Base-by-base conservation (phyloP, 495 filamentous ascomycete species). In the Aspergillus avenaceus region DNA sequence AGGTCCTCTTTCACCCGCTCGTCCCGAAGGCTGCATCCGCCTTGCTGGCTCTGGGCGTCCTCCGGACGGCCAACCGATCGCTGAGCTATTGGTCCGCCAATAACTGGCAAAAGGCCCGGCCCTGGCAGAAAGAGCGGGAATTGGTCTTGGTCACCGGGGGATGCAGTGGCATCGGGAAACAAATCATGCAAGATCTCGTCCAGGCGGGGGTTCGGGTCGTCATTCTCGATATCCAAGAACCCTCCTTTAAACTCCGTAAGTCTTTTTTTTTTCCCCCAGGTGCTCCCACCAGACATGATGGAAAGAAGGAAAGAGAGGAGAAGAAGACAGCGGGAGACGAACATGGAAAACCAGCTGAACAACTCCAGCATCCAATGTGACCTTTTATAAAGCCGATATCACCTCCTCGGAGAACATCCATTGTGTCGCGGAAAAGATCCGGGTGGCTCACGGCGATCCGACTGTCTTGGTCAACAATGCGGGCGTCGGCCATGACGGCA, bases 381-480 rank as follows among this genome's bases (percentile, higher is more conserved):
- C 53, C 34, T 75, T 75, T 53, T 74, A 77, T 59, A 63, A 71
- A 36, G 76, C 75, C 58, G 75, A 84, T 60, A 73, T 84, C 58
- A 80, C 78, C 24, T 73, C 69, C 19, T 69, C 70, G 0, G 59
- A 60, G 18, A 67, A 58, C 41, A 71, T 85, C 40, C 61, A 64
- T 14, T 43, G 65, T 18, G 64, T 73, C 4, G 80, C 70, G 5
- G 63, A 67, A 29, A 58, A 64, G 2, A 74, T 85, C 49, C 73
- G 75, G 36, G 56, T 55, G 5, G 60, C 70, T 4, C 67, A 74
- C 26, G 73, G 81, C 49, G 62, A 75, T 32, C 74, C 79, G 9
- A 75, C 73, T 0, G 74, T 85, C 11, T 64, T 84, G 36, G 62
- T 84, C 55, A 84, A 84, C 70, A 85, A 85, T 47, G 82, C 82